Percentiles rank a stretch among this genome's conserved stretches.
Conservation (phyloP, 306 rosid species). For the Myrica gale region DNA sequence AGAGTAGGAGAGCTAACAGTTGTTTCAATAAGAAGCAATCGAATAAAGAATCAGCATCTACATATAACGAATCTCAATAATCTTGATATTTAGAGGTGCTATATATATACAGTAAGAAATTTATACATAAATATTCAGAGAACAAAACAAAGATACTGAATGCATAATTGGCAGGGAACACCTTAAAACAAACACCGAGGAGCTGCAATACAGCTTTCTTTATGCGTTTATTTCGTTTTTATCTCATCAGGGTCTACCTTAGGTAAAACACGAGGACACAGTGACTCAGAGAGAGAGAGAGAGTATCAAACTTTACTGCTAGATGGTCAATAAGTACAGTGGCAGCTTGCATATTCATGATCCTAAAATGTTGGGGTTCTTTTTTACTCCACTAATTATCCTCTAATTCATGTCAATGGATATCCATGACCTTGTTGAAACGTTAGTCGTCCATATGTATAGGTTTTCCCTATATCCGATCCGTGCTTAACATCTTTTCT, state of each 20-base stretch:
- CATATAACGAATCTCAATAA: neutral
- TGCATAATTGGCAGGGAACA: neutral
- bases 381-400: slow-evolving; percentile 31
- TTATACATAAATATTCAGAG: neutral
- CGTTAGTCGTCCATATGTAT: neutral
- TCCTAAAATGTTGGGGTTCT: slow-evolving; percentile 22
- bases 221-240: neutral
- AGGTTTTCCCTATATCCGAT: neutral
- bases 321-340: slow-evolving; percentile 22
- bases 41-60: neutral
- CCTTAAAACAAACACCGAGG: neutral
- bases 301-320: slow-evolving; percentile 17
- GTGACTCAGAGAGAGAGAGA: slow-evolving; percentile 17
- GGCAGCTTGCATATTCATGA: slow-evolving; percentile 22
- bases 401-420: slow-evolving; percentile 16
- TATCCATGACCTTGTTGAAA: slow-evolving; percentile 18
- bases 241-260: neutral
- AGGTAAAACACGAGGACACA: neutral
- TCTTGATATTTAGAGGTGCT: neutral
- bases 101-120: slow-evolving; percentile 3
- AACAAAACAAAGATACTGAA: neutral
- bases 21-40: neutral
- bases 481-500: slow-evolving; percentile 14
- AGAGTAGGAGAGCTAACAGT: neutral
- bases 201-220: neutral